phyloP scores from a whole-genome alignment of 371 early-diverging fungal species.

The Rhizopus delemar region DNA sequence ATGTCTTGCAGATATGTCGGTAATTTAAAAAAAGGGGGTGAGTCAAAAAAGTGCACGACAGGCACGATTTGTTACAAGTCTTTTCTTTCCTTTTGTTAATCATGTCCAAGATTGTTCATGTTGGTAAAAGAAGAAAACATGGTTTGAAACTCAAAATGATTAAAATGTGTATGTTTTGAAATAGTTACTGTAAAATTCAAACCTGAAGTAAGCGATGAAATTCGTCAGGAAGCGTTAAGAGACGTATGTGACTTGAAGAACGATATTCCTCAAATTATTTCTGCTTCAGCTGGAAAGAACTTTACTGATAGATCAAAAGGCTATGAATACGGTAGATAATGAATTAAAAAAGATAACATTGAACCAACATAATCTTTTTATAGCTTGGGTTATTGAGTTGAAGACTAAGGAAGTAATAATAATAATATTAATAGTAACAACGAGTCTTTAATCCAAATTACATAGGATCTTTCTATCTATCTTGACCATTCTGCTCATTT shows the following conservation, averaged over 20 bases:
- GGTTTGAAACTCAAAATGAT: no score
- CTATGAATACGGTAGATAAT: constrained; percentile 41
- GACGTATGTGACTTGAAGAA: constrained; percentile 42
- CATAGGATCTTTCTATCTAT: constrained; percentile 39
- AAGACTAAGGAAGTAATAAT: constrained; percentile 41
- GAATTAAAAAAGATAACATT: neutral
- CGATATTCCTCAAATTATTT: constrained; percentile 34
- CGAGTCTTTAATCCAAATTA: neutral
- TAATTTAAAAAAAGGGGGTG: neutral
- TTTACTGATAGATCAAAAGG: constrained; percentile 53
- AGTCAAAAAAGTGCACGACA: neutral
- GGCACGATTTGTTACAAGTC: neutral
- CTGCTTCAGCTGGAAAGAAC: constrained; percentile 44
- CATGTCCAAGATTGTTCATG: constrained; percentile 37
- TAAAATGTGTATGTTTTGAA: neutral
- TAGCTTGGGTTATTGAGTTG: constrained; percentile 52
- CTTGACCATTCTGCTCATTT: constrained; percentile 35
- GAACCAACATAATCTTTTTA: neutral
- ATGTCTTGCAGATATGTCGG: no score
- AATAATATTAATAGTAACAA: neutral
- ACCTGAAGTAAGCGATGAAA: constrained; percentile 37
- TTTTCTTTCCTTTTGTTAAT: neutral
- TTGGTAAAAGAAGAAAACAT: constrained; percentile 27
- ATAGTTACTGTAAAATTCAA: constrained; percentile 52
- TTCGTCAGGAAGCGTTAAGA: constrained; percentile 13